These are phyloP conservation scores for Hysterium pulicare DNA, from an alignment of 2,329 filamentous ascomycete species.

Conservation along the genomic window DNA sequence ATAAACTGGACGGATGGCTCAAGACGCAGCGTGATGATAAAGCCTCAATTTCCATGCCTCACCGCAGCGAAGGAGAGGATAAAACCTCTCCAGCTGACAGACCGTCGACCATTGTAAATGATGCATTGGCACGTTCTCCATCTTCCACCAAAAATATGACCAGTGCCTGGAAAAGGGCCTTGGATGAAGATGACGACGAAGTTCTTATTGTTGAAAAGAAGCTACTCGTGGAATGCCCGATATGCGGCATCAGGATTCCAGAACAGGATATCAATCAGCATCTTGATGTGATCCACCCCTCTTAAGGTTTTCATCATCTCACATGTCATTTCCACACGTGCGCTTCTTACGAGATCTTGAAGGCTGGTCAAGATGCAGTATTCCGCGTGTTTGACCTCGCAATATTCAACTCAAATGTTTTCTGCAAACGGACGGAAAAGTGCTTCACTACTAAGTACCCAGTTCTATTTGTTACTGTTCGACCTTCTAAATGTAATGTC, in stretches of 20 bases:
- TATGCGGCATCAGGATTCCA: slow-evolving; percentile 29
- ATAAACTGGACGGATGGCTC: slow-evolving; percentile 44
- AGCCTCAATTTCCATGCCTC: background rate
- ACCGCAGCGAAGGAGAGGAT: slow-evolving; percentile 8
- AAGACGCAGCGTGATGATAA: slow-evolving; percentile 11
- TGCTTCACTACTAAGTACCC: no score
- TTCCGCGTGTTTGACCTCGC: no score
- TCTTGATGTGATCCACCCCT: slow-evolving; percentile 32
- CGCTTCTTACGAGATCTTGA: no score
- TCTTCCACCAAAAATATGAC: background rate
- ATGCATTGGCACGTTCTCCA: slow-evolving; percentile 11
- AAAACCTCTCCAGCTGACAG: slow-evolving; percentile 8
- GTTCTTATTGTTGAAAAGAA: slow-evolving; percentile 14
- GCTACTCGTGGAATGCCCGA: slow-evolving; percentile 37
- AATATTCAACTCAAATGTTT: no score
- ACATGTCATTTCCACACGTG: no score
- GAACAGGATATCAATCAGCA: slow-evolving; percentile 39
- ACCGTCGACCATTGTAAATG: slow-evolving; percentile 4
- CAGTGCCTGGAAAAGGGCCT: slow-evolving; percentile 14
- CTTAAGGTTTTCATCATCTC: no score
- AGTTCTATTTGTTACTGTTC: no score
- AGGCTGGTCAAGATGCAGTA: no score
- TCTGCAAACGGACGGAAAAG: no score
- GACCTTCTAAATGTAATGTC: no score
- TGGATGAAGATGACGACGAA: slow-evolving; percentile 10